A percentile compares a stretch with the other conserved stretches of the same genome.
Conservation (phyloP, 2,329 filamentous ascomycete genomes). For the Aspergillaceae sp. region DNA sequence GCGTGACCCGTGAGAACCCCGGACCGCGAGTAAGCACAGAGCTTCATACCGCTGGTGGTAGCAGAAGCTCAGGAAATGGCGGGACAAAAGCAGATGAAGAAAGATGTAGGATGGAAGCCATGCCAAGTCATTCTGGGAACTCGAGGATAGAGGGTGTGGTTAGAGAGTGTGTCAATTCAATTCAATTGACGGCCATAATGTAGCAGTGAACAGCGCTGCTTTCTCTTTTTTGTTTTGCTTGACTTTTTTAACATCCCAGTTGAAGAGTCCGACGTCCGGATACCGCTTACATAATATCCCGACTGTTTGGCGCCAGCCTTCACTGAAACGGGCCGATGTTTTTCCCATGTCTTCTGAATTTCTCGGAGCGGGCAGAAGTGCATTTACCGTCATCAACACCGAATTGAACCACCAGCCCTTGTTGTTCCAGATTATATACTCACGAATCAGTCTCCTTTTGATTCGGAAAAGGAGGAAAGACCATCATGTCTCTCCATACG, state of each 20-base stretch:
- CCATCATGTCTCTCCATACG: conserved; percentile 28
- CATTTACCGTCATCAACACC: too few species aligned
- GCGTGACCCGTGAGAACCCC: conserved; percentile 13
- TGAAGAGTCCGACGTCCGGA: background rate
- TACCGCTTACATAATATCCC: conserved; percentile 25
- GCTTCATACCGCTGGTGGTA: conserved; percentile 23
- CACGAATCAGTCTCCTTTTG: background rate
- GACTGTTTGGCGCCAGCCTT: background rate
- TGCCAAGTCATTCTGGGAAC: conserved; percentile 15
- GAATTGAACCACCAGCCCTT: background rate
- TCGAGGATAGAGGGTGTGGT: background rate
- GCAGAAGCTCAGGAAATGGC: conserved; percentile 8
- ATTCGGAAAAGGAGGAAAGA: background rate
- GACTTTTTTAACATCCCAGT: too few species aligned
- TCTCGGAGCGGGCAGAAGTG: conserved; percentile 18
- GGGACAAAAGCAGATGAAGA: conserved; percentile 1
- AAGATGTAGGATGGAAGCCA: conserved; percentile 2
- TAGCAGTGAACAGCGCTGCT: too few species aligned
- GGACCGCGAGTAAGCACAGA: conserved; percentile 11
- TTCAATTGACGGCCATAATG: conserved; percentile 2
- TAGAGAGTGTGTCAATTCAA: background rate
- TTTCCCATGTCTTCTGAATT: conserved; percentile 17
- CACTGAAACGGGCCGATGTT: too few species aligned
- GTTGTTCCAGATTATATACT: too few species aligned
- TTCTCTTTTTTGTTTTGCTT: too few species aligned